phyloP scores from a whole-genome alignment of 108 stramenopile genomes.

The Parietichytrium sp. region DNA sequence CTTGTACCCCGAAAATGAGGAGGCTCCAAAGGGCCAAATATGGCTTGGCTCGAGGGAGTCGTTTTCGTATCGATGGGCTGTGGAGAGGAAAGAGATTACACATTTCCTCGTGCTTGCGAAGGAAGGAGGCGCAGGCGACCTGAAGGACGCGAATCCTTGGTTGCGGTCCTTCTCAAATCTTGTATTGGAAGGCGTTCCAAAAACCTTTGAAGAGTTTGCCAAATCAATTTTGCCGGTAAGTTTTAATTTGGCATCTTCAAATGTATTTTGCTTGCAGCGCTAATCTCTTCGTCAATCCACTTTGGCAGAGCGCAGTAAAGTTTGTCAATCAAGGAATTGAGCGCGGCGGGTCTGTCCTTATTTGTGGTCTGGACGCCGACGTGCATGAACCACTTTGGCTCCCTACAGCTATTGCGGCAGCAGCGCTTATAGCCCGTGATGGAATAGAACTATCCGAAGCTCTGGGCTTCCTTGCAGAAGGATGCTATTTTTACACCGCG shows the following conservation, averaged over 20 bases:
- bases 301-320: not conserved
- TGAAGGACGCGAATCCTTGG: not conserved
- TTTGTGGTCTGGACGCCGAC: not conserved
- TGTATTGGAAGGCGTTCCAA: not conserved
- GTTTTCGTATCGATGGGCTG: not conserved
- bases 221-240: not conserved
- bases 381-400: not conserved
- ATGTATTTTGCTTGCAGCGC: not conserved
- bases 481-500: slow-evolving; percentile 33
- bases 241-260: not conserved
- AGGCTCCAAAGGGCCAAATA: not conserved
- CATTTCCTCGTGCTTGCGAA: too few relatives aligned
- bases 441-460: not conserved
- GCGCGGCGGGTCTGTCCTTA: not conserved
- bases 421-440: not conserved
- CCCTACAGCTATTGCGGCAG: not conserved
- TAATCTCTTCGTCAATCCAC: not conserved
- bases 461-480: not conserved
- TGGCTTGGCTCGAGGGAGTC: not conserved
- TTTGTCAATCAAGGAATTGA: not conserved
- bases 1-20: not conserved
- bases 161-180: not conserved
- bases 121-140: not conserved
- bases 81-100: not conserved
- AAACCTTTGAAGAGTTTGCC: not conserved